A percentile compares a stretch with the other conserved stretches of the same genome.
Conservation (phyloP, 306 rosid genomes). For the Trichosanthes truncata region DNA sequence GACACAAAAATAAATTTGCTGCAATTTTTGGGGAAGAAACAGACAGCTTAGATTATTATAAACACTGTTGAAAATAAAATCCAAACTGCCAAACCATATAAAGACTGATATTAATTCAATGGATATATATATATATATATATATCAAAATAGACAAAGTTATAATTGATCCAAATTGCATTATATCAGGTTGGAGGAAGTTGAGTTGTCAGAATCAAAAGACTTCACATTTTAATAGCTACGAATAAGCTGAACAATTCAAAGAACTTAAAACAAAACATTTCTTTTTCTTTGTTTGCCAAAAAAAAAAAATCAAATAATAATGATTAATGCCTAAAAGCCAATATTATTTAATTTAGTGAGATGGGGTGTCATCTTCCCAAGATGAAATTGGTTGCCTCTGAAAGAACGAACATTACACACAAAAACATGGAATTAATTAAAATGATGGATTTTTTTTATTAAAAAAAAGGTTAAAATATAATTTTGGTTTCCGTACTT, state of each 20-base stretch:
- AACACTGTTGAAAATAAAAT: constrained; percentile 2
- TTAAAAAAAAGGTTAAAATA: no score
- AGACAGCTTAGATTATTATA: neutral
- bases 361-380: neutral
- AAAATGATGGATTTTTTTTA: neutral
- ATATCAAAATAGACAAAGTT: neutral
- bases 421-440: neutral
- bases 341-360: neutral
- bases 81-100: neutral
- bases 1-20: neutral
- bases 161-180: neutral
- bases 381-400: neutral
- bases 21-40: neutral
- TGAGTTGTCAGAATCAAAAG: neutral
- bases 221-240: neutral
- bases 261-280: neutral
- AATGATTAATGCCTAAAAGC: neutral
- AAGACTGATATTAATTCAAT: neutral
- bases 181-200: neutral
- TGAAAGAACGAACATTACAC: neutral
- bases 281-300: neutral
- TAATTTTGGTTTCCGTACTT: no score
- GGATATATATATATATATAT: neutral
- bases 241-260: neutral
- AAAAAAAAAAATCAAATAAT: neutral